Base-by-base conservation (phyloP, 1,284 basidiomycete species). In the Sporisorium iseilematis-ciliati region DNA sequence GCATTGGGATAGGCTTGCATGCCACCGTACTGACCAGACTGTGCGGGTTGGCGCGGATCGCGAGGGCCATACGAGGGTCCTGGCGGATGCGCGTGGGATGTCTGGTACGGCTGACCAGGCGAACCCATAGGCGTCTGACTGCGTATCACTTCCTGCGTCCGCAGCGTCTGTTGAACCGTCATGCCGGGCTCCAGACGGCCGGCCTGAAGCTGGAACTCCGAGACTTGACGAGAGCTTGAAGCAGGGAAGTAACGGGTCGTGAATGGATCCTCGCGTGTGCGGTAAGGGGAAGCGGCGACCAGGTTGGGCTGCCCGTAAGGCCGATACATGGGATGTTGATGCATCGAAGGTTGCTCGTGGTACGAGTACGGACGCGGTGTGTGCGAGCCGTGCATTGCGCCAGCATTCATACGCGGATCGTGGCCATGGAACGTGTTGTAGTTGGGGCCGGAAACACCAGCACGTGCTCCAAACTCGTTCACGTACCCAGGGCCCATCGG, bases 141-240 rank as follows among this genome's bases (percentile, higher is more conserved):
- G 33, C 72, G 59, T 33, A 83, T 53, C 25, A 52, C 57, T 51
- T 82, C 77, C 45, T 82, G 82, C 12, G 67, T 57, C 46, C 72
- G 53, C 51, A 83, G 48, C 33, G 77, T 65, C 58, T 82, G 75
- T 53, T 82, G 82, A 18, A 82, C 78, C 14, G 81, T 82, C 80
- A 81, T 83, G 25, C 82, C 82, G 0, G 82, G 82, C 56, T 76
- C 74, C 45, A 80, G 55, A 8, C 63, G 69, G 7, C 73, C 64
- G 12, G 67, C 58, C 48, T 67, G 61, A 56, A 73, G 60, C 65
- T 82, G 82, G 40, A 82, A 81, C 42, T 82, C 77, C 20, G 80
- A 74, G 3, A 82, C 82, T 46, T 81, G 78, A 7, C 81, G 67
- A 6, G 78, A 75, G 58, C 80, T 82, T 38, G 81, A 81, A 20